phyloP scores from a whole-genome alignment of 108 stramenopile species.

The Fistulifera solaris region DNA sequence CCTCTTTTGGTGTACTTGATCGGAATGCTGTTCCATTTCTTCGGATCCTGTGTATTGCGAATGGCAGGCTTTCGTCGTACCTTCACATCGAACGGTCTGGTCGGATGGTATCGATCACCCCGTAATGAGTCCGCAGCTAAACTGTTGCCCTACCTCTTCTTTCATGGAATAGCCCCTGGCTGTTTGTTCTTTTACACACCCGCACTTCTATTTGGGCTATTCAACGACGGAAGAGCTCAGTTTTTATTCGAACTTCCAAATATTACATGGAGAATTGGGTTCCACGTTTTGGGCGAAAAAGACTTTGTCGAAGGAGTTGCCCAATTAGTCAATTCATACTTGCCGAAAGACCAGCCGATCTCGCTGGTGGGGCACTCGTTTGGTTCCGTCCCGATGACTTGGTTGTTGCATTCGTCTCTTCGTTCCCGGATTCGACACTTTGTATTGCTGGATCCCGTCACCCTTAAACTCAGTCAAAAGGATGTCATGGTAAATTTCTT shows the following conservation, averaged over 20 bases:
- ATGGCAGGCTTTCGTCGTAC: conserved; percentile 41
- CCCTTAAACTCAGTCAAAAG: conserved; percentile 68
- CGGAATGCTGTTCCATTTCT: conserved; percentile 17
- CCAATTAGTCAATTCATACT: conserved; percentile 35
- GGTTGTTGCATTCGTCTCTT: conserved; percentile 37
- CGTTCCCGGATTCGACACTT: conserved; percentile 31
- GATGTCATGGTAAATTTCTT: conserved; percentile 81
- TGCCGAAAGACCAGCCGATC: conserved; percentile 16
- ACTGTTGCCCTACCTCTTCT: conserved; percentile 57
- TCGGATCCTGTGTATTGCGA: conserved; percentile 24
- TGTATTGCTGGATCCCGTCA: conserved; percentile 77
- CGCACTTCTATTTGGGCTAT: conserved; percentile 33
- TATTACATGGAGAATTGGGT: conserved; percentile 31
- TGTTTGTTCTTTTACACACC: conserved; percentile 65
- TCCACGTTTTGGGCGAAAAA: conserved; percentile 37
- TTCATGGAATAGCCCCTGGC: conserved; percentile 85
- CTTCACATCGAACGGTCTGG: conserved; percentile 30
- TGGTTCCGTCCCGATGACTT: conserved; percentile 72
- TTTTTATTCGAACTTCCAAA: conserved; percentile 64
- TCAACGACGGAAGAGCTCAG: conserved; percentile 24
- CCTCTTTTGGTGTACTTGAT: conserved; percentile 62
- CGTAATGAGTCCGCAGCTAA: conserved; percentile 2
- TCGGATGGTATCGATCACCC: conserved; percentile 56
- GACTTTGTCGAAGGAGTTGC: conserved; percentile 55
- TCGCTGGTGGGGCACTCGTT: conserved; percentile 74